phyloP scores from a whole-genome alignment of 805 yeast genomes.

The Zygotorulaspora chibaensis region DNA sequence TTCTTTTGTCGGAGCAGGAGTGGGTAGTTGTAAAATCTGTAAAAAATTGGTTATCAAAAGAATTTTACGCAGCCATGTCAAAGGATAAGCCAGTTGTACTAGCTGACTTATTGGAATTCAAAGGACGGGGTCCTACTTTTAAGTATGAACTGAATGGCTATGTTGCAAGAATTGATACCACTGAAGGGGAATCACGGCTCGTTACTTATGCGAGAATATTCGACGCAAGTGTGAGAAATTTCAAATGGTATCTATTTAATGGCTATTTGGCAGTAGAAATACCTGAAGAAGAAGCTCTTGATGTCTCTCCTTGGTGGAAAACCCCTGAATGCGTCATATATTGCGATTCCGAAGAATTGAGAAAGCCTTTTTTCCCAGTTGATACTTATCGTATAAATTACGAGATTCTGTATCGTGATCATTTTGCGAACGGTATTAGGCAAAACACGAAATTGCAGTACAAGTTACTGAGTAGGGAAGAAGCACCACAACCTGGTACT shows the following conservation, averaged over 20 bases:
- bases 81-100: slow-evolving; percentile 40
- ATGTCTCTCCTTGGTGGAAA: slow-evolving; percentile 75
- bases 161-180: slow-evolving; percentile 62
- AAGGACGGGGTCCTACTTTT: slow-evolving; percentile 29
- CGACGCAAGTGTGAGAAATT: slow-evolving; percentile 29
- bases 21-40: slow-evolving; percentile 46
- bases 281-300: slow-evolving; percentile 71
- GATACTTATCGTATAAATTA: slow-evolving; percentile 55
- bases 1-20: slow-evolving; percentile 53
- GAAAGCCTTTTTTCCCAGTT: slow-evolving; percentile 44
- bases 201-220: slow-evolving; percentile 54
- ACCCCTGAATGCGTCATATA: slow-evolving; percentile 70
- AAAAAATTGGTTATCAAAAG: slow-evolving; percentile 58
- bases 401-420: slow-evolving; percentile 66
- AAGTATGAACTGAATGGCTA: slow-evolving; percentile 64
- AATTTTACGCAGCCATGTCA: slow-evolving; percentile 47
- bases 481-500: slow-evolving; percentile 71
- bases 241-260: slow-evolving; percentile 78
- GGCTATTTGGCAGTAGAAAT: slow-evolving; percentile 83
- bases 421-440: slow-evolving; percentile 64
- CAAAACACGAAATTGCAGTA: slow-evolving; percentile 59
- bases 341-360: slow-evolving; percentile 43
- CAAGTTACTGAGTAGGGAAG: slow-evolving; percentile 58
- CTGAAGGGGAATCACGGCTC: slow-evolving; percentile 50
- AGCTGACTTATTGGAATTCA: slow-evolving; percentile 27